Conservation (phyloP, 139 green algal species). For the Chloropicon primus region DNA sequence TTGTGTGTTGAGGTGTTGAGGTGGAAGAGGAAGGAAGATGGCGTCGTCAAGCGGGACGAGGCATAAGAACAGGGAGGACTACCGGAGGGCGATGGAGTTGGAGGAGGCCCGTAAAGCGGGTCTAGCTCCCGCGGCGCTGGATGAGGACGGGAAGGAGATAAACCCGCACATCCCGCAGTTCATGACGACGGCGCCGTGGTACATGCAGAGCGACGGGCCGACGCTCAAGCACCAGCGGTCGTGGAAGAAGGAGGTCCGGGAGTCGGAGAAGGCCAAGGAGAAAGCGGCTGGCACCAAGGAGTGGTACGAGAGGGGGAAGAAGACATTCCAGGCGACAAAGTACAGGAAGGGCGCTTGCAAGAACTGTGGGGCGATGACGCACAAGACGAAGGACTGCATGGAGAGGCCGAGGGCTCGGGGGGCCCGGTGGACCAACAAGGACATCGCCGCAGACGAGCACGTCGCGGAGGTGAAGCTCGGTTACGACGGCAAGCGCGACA, state of each 20-base stretch:
- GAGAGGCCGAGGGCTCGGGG: constrained; percentile 79
- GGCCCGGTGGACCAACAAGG: constrained; percentile 73
- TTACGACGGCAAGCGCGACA: constrained; percentile 88
- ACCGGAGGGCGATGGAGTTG: constrained; percentile 63
- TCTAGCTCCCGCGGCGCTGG: constrained; percentile 75
- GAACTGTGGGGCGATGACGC: constrained; percentile 93
- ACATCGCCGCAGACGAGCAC: constrained; percentile 92
- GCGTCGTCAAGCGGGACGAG: constrained; percentile 15
- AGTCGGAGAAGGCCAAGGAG: constrained; percentile 7
- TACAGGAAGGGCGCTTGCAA: constrained; percentile 92
- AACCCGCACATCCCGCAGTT: constrained; percentile 99
- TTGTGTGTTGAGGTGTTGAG: no score
- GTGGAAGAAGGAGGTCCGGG: constrained; percentile 60
- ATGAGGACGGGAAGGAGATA: constrained; percentile 97
- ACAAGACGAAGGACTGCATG: constrained; percentile 91
- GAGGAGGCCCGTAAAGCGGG: constrained; percentile 94
- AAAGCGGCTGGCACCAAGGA: constrained; percentile 14
- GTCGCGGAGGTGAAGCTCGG: constrained; percentile 65
- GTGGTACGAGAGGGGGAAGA: constrained; percentile 87
- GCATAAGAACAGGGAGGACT: constrained; percentile 42
- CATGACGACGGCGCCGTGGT: constrained; percentile 93
- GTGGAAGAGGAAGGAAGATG: no score
- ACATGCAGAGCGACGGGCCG: constrained; percentile 73
- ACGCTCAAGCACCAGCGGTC: constrained; percentile 96
- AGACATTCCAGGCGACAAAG: constrained; percentile 85